Conservation (phyloP, 108 stramenopile species). For the Pseudonitzschia delicatissima region DNA sequence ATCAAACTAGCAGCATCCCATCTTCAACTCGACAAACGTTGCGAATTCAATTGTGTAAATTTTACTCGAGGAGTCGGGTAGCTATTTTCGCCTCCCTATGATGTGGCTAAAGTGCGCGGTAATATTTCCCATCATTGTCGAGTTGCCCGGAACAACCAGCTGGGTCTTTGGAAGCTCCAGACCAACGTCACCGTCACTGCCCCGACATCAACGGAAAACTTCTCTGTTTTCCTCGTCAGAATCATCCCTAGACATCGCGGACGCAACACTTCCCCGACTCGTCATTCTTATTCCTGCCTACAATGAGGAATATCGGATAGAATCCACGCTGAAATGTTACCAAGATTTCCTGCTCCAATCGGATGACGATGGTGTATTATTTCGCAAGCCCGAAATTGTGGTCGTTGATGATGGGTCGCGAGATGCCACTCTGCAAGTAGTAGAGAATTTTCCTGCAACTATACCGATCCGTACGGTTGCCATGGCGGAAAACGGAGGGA, state of each 20-base stretch:
- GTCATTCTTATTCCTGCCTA: constrained; percentile 77
- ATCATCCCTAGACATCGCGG: neutral
- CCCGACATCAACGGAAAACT: neutral
- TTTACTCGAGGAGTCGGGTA: no score
- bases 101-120: neutral
- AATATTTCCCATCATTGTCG: neutral
- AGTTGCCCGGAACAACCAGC: neutral
- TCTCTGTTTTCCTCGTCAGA: neutral
- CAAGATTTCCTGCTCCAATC: constrained; percentile 33
- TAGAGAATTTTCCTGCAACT: constrained; percentile 16
- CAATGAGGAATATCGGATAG: constrained; percentile 75
- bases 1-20: no score
- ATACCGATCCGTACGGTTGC: constrained; percentile 47
- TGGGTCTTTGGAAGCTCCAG: neutral
- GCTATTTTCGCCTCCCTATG: no score
- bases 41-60: no score
- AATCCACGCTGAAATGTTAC: constrained; percentile 50
- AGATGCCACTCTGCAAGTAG: constrained; percentile 48
- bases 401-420: constrained; percentile 81
- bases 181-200: neutral
- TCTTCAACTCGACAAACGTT: no score
- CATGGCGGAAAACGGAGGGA: constrained; percentile 57
- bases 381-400: constrained; percentile 25
- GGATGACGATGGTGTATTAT: neutral
- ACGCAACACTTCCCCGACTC: constrained; percentile 21